These are phyloP conservation scores for Thalassiosira pacifica DNA, from an alignment of 352 stramenopile species.

Conservation along the genomic window DNA sequence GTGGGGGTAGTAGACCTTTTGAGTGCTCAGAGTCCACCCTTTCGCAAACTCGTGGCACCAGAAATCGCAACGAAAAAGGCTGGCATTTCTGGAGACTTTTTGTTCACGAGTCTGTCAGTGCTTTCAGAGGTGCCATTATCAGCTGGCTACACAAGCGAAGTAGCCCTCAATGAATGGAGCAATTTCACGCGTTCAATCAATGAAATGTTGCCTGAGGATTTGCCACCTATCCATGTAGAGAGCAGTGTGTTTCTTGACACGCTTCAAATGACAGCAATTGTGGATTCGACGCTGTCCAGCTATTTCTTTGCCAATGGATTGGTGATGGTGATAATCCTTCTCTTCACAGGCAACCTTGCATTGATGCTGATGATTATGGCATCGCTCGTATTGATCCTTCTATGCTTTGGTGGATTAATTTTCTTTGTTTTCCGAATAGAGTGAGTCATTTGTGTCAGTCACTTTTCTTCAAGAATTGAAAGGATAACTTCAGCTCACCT, in stretches of 20 bases:
- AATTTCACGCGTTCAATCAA: slow-evolving; percentile 32
- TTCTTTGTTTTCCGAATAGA: slow-evolving; percentile 42
- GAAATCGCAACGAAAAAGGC: slow-evolving; percentile 45
- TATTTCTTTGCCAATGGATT: slow-evolving; percentile 55
- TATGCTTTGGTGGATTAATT: slow-evolving; percentile 31
- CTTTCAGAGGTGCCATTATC: slow-evolving; percentile 35
- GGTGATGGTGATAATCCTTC: slow-evolving; percentile 28
- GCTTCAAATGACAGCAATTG: slow-evolving; percentile 24
- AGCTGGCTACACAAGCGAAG: neutral
- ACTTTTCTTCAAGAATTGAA: neutral
- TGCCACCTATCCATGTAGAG: slow-evolving; percentile 16
- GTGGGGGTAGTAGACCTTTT: slow-evolving; percentile 33
- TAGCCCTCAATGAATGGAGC: slow-evolving; percentile 20
- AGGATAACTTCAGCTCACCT: neutral
- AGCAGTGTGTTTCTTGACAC: slow-evolving; percentile 24
- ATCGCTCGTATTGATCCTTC: slow-evolving; percentile 32
- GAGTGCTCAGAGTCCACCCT: slow-evolving; percentile 25
- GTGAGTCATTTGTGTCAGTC: neutral
- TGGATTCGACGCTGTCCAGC: slow-evolving; percentile 39
- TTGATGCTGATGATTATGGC: slow-evolving; percentile 43
- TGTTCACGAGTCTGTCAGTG: slow-evolving; percentile 42
- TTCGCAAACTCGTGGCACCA: slow-evolving; percentile 16
- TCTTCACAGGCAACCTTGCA: slow-evolving; percentile 43
- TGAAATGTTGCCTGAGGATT: slow-evolving; percentile 28
- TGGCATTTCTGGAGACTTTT: slow-evolving; percentile 33